Evolutionary conservation across 192 early-diverging fungal genomes (phyloP), one percentile per base, ranked within the genome.

Genomic region (Haplosporangium gracile): DNA sequence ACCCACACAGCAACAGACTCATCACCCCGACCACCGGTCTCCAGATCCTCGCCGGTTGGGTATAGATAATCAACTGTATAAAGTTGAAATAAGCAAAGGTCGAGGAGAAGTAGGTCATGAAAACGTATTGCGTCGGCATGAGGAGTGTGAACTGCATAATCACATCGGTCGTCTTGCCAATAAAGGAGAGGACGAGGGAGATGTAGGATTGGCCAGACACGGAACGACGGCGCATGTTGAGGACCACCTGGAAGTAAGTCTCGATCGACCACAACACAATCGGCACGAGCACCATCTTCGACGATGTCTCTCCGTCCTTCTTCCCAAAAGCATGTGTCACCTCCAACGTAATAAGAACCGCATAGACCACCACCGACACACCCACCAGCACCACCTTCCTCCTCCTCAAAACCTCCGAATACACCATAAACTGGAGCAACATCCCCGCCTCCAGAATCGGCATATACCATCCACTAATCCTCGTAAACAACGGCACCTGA

Each of bases 21-120:
- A 82, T 5, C 13, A 51, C 24, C 36, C 20, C 47, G 11, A 77
- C 24, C 5, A 32, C 75, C 22, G 75, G 75, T 18, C 11, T 49
- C 29, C 70, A 47, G 10, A 72, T 38, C 75, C 75, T 73, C 24
- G 57, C 36, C 8, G 24, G 70, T 20, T 68, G 75, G 11, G 75
- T 77, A 34, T 82, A 82, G 1, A 82, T 1, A 8, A 77, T 24
- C 5, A 82, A 39, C 49, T 82, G 81, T 2, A 77, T 72, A 13
- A 76, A 65, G n/a, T 82, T 82, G 70, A 77, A 32, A 38, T 82
- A 82, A 2, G 81, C 81, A 6, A 82, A 43, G 0, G 81, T 82
- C 9, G 81, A 82, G 6, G 81, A 82, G 36, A 82, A 82, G 20
- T 82, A 82, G 20, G 81, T 82, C 81, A 82, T 82, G 70, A 73